Evolutionary conservation across 2,329 filamentous ascomycete species (phyloP).

Genomic region (Xylaria sp.): DNA sequence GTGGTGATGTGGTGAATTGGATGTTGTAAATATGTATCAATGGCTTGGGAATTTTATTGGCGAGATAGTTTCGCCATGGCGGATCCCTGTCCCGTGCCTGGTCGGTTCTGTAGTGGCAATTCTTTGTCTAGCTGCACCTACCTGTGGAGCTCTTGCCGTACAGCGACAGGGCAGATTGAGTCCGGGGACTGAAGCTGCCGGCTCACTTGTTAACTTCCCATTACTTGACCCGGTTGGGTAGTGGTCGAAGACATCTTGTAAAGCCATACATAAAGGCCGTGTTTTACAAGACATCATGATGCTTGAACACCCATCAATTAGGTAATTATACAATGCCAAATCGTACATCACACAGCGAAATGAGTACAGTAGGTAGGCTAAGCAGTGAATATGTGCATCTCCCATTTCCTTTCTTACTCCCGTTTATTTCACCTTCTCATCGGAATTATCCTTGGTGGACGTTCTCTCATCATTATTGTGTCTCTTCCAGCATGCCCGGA

Average conservation of each 20-base stretch:
- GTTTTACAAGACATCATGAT: background rate
- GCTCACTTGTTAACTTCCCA: background rate
- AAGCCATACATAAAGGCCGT: background rate
- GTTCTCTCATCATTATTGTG: conserved; percentile 90
- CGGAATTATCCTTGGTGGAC: conserved; percentile 70
- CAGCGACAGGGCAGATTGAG: background rate
- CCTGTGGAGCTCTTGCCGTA: background rate
- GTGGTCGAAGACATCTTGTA: background rate
- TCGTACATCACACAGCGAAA: conserved; percentile 10
- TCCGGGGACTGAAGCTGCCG: background rate
- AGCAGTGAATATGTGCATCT: background rate
- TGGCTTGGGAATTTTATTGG: conserved; percentile 3
- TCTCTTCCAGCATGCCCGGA: conserved; percentile 90
- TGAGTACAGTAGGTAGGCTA: conserved; percentile 16
- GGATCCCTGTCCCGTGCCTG: conserved; percentile 5
- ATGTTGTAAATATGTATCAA: background rate
- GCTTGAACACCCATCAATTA: background rate
- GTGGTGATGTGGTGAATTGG: conserved; percentile 17
- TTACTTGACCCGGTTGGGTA: background rate
- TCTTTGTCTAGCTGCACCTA: background rate
- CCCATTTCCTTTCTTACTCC: background rate
- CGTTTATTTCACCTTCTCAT: conserved; percentile 2
- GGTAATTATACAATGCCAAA: conserved; percentile 9
- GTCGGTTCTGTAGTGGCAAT: background rate
- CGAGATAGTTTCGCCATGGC: conserved; percentile 2